Base-by-base conservation (phyloP, 2,329 filamentous ascomycete species). In the Rosellinia necatrix region DNA sequence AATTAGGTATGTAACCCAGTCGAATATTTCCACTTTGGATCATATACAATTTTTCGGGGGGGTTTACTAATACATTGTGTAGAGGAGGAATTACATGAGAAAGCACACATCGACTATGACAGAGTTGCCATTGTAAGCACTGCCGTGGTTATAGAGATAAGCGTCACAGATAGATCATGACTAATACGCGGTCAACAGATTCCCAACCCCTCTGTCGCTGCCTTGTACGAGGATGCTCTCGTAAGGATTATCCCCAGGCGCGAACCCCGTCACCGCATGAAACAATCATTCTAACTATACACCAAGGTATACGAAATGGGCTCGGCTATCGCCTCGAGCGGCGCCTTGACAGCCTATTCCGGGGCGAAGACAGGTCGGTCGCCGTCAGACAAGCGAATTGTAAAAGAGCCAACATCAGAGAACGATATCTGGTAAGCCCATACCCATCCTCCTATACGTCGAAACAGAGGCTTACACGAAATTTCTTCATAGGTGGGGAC, bases 71-170 rank as follows among this genome's bases (percentile, higher is more conserved):
- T 55, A 60, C 57, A 64, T 55, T 46, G 34, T 53, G 49, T 64
- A 79, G 82, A 99, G 80, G 92, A 97, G 80, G 91, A 96, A 76
- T 89, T 99, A 60, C 92, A 97, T 77, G 91, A 97, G 78, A 92
- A 89, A 72, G 94, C 94, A 66, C 93, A 99, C 83, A 99, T 99
- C 72, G 94, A 99, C 83, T 99, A 97, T 75, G 90, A 97, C 78
- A 90, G 92, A 72, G 94, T 99, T 71, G 91, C 94, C 63, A 99
- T 99, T 82, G 92, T 96, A 84, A 75, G 90, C 74, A 13, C 35
- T 38, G 35, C 37, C 15, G 5, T n/a, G 24, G 6, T 12, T 9
- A 22, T 32, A 4, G 13, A n/a, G n/a, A 3, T 30, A 22, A 22
- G 24, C 59, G 27, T 41, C 41, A 30, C 56, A 32, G 43, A 41